phyloP scores from a whole-genome alignment of 495 filamentous ascomycete genomes.

The Pyrenula massariospora region DNA sequence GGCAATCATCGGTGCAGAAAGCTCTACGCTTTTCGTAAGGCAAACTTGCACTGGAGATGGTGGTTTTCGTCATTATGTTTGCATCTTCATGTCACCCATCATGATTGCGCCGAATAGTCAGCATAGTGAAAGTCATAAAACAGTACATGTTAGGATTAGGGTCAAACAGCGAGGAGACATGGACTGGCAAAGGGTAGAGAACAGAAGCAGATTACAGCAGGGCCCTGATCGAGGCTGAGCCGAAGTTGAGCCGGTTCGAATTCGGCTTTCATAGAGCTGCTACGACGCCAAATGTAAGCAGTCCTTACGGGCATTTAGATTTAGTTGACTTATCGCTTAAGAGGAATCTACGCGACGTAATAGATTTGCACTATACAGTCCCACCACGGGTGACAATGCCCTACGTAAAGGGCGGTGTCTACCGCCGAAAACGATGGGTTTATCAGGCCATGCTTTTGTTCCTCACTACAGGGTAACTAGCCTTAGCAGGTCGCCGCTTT shows the following conservation, averaged over 20 bases:
- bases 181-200: no score
- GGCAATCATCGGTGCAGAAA: neutral
- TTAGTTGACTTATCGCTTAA: no score
- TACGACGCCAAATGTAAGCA: no score
- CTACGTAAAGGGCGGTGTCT: slow-evolving; percentile 1
- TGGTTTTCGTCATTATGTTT: neutral
- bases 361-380: slow-evolving; percentile 2
- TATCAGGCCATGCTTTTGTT: neutral
- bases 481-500: neutral
- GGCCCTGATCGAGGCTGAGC: no score
- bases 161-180: no score
- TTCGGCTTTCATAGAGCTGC: no score
- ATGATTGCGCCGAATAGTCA: neutral
- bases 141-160: neutral
- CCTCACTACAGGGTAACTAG: neutral
- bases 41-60: neutral
- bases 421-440: slow-evolving; percentile 1
- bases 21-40: neutral
- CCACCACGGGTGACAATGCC: slow-evolving; percentile 1
- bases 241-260: no score
- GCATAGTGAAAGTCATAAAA: neutral
- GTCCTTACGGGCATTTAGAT: no score
- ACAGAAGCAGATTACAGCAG: no score
- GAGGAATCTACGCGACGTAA: no score
- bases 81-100: neutral